Evolutionary conservation across 495 filamentous ascomycete species (phyloP), one percentile per base, ranked within the genome.

Genomic region (Chaetomium fimeti): DNA sequence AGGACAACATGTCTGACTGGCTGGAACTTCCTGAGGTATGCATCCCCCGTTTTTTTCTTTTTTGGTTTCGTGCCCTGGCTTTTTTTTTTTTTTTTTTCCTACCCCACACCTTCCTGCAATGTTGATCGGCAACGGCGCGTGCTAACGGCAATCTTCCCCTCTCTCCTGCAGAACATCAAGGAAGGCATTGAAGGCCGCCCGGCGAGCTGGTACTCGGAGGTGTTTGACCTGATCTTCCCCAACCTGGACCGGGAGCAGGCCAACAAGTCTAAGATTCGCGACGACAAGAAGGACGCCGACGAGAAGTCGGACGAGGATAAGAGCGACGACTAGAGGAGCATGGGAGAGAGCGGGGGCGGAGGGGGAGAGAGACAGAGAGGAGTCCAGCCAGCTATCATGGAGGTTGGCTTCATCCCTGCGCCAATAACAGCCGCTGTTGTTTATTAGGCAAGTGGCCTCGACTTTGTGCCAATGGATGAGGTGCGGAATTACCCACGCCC

Each of bases 1-100:
- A 84, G 52, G 95, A 98, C 78, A 98, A 98, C 80, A 84, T 87
- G 80, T 91, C 88, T 48, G 94, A 99, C 82, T 99, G 95, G 95
- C 79, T 98, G 54, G 95, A 99, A 77, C 83, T 99, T 69, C 95
- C 95, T 73, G 91, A 97, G 83, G 94, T 98, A 81, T 76, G 88
- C 76, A 48, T 61, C 28, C 18, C 53, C 45, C 58, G 25, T 5
- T 47, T 24, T 40, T 36, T 16, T 18, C 20, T 22, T 20, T 24
- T 43, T 43, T n/a, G n/a, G n/a, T 43, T 43, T 40, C 13, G 16
- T 13, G 9, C 32, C 32, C 32, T 36, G 7, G 32, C 32, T 36
- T 36, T 11, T 32, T 32, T 7, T 32, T 32, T 32, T 40, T 13
- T 40, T 15, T 16, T 18, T 5, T 36, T 36, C 5, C 32, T 16